These are phyloP conservation scores for Zalerion maritima DNA, from an alignment of 495 filamentous ascomycete genomes.

Conservation along the genomic window DNA sequence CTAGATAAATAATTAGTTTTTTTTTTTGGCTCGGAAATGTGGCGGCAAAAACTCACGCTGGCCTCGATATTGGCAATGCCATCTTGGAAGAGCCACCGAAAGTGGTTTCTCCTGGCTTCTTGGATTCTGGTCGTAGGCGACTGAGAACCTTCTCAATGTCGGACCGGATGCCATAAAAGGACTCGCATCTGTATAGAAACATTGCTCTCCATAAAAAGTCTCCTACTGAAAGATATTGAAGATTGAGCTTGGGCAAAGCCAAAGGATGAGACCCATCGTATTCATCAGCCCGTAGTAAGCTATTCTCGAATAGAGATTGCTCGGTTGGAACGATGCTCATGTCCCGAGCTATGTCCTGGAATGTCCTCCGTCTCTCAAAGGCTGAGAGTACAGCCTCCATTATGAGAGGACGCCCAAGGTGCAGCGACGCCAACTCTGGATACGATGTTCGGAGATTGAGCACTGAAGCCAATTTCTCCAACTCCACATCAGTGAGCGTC, in stretches of 20 bases:
- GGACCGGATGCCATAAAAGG: conserved; percentile 87
- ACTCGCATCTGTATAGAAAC: conserved; percentile 74
- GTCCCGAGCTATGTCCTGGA: conserved; percentile 62
- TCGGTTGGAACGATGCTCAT: conserved; percentile 75
- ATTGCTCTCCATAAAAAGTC: conserved; percentile 94
- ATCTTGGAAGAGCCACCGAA: conserved; percentile 86
- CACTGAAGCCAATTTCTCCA: conserved; percentile 49
- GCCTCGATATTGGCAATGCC: conserved; percentile 74
- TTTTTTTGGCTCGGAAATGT: not conserved
- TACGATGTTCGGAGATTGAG: conserved; percentile 72
- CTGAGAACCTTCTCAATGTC: conserved; percentile 74
- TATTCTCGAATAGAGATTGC: conserved; percentile 65
- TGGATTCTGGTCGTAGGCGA: conserved; percentile 56
- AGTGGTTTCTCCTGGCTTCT: conserved; percentile 43
- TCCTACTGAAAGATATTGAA: conserved; percentile 88
- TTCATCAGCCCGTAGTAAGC: conserved; percentile 69
- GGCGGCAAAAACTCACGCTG: conserved; percentile 35
- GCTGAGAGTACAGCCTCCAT: conserved; percentile 62
- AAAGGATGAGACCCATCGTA: conserved; percentile 84
- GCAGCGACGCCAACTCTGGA: conserved; percentile 50
- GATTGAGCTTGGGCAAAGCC: conserved; percentile 84
- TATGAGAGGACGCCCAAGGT: conserved; percentile 49
- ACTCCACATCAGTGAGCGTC: conserved; percentile 54
- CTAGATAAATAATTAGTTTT: conserved; percentile 11
- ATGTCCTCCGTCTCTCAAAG: conserved; percentile 66